phyloP scores from a whole-genome alignment of 1,284 basidiomycete species.

The Trametes versicolor region DNA sequence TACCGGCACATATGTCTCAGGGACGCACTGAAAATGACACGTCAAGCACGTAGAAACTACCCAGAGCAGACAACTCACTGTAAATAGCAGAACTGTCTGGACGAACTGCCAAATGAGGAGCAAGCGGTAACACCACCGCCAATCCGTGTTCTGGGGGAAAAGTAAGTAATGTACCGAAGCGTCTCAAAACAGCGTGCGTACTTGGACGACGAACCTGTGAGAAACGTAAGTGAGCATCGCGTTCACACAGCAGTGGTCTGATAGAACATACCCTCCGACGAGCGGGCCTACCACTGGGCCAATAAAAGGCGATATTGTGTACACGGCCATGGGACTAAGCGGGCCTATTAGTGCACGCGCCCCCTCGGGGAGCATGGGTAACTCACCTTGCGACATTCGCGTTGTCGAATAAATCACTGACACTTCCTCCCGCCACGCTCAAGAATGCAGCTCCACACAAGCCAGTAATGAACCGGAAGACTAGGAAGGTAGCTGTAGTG shows the following conservation, averaged over 20 bases:
- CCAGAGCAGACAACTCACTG: conserved; percentile 51
- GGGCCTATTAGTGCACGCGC: conserved; percentile 1
- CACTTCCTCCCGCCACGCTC: conserved; percentile 82
- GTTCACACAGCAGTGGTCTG: neutral
- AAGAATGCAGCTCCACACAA: conserved; percentile 80
- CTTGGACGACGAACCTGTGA: conserved; percentile 55
- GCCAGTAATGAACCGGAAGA: conserved; percentile 79
- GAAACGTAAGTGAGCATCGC: neutral
- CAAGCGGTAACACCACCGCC: conserved; percentile 85
- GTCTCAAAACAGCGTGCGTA: conserved; percentile 30
- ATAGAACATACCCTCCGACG: conserved; percentile 60
- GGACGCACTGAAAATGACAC: conserved; percentile 56
- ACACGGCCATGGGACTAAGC: conserved; percentile 80
- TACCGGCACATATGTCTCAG: conserved; percentile 80
- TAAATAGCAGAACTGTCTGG: conserved; percentile 55
- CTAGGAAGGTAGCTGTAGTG: conserved; percentile 60
- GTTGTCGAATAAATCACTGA: conserved; percentile 79
- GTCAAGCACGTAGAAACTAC: neutral
- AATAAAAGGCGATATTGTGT: conserved; percentile 76
- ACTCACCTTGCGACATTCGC: conserved; percentile 71
- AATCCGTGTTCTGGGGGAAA: conserved; percentile 59
- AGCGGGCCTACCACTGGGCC: conserved; percentile 78
- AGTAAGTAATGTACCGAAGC: neutral
- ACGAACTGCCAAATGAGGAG: conserved; percentile 70
- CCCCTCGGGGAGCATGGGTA: neutral